phyloP scores from a whole-genome alignment of 148 eudicot genomes.

The Dysphania ambrosioides region DNA sequence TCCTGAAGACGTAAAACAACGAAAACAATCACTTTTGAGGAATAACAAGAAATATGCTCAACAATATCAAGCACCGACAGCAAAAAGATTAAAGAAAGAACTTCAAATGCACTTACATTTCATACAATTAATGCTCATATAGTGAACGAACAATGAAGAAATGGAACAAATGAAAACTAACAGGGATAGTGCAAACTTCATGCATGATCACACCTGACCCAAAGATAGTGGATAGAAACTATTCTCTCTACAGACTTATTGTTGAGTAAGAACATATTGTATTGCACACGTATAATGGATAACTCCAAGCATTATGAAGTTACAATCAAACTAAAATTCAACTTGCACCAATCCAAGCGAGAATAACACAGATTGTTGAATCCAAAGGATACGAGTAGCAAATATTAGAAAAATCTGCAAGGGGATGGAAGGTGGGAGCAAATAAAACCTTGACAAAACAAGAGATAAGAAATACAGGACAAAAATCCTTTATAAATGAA shows the following conservation, averaged over 20 bases:
- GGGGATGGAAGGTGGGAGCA: neutral
- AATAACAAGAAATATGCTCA: neutral
- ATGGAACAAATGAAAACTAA: neutral
- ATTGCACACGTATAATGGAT: neutral
- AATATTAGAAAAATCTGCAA: neutral
- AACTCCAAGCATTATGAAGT: neutral
- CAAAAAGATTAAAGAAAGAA: neutral
- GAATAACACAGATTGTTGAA: neutral
- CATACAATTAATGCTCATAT: neutral
- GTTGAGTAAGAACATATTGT: neutral
- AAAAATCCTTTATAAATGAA: neutral
- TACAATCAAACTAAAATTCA: neutral
- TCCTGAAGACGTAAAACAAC: conserved; percentile 27
- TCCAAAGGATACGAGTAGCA: neutral
- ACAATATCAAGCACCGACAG: neutral
- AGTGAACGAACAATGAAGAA: neutral
- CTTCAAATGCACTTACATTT: neutral
- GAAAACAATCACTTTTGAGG: neutral
- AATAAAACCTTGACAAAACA: neutral
- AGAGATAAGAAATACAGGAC: neutral
- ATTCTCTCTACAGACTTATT: neutral
- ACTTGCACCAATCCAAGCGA: neutral
- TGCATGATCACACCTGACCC: neutral
- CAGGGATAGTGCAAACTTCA: neutral
- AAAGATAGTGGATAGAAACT: neutral